Evolutionary conservation across 768 basidiomycete genomes (phyloP), one percentile per base, ranked within the genome.

Genomic region (Tricholoma hemisulphureum): DNA sequence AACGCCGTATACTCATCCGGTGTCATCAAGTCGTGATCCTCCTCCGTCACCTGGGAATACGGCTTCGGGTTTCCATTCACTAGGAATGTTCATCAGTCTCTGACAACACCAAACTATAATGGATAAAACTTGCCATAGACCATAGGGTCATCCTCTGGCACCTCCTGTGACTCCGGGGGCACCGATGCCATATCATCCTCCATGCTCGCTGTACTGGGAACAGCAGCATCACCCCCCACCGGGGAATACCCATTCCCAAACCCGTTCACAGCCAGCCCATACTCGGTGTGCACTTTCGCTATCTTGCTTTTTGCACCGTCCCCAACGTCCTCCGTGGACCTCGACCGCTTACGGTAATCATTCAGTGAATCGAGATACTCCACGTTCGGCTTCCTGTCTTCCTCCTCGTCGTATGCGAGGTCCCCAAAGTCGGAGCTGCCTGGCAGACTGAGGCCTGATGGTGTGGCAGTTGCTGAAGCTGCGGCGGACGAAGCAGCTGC

Each of bases 21-120:
- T 3, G 91, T 92, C 95, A 97, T 97, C 63, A 87, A 67, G 48
- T 94, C 95, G 65, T 94, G 89, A 68, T 95, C 89, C 62, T 94
- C 95, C 64, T 97, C 95, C 2, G 91, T 95, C 41, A 98, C 84
- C 60, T 87, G 79, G 3, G 87, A 90, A 64, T 91, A 88, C 6
- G 83, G 80, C 64, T 91, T 85, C 18, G 84, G 79, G 37, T 78
- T 74, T 13, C 94, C 93, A 58, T 87, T 87, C 23, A 98, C 94
- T 92, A 56, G 35, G 43, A 52, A 55, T 20, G 56, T 61, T 18
- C n/a, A 46, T 28, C 10, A 59, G n/a, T 9, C 34, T 6, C 18
- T 32, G 41, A 49, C n/a, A n/a, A 13, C 11, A 46, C 18, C 6
- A 51, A 11, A 59, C 1, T 37, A 37, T 58, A 41, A 35, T 31